phyloP scores from a whole-genome alignment of 106 monocot genomes.

The Apostasia shenzhenica region DNA sequence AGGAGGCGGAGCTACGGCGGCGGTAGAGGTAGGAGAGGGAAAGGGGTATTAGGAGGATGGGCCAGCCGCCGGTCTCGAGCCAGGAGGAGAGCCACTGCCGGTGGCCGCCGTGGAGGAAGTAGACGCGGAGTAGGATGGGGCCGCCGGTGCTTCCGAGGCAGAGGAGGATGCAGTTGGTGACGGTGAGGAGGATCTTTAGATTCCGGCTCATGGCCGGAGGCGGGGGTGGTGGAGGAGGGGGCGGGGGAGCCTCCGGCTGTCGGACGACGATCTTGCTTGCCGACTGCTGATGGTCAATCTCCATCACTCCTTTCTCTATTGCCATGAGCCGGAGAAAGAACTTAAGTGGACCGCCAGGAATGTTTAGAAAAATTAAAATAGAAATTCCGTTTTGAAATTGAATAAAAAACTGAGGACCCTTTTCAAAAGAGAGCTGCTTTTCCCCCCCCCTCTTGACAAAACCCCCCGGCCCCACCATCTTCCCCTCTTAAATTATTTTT shows the following conservation, averaged over 20 bases:
- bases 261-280: background rate
- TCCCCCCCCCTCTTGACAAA: too few species aligned
- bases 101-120: constrained; percentile 63
- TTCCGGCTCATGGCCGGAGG: background rate
- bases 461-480: too few species aligned
- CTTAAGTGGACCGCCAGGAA: too few species aligned
- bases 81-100: constrained; percentile 53
- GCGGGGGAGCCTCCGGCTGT: background rate
- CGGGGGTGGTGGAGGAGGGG: background rate
- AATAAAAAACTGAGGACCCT: too few species aligned
- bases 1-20: background rate
- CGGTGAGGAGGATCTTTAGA: constrained; percentile 11
- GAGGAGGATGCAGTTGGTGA: constrained; percentile 16
- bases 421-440: too few species aligned
- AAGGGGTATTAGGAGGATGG: constrained; percentile 14
- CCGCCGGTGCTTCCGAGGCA: constrained; percentile 31
- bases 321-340: too few species aligned
- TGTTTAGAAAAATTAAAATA: too few species aligned
- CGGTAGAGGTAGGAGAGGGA: constrained; percentile 6
- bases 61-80: constrained; percentile 29
- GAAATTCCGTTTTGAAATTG: too few species aligned
- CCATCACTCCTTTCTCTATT: background rate
- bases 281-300: background rate
- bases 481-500: too few species aligned
- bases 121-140: constrained; percentile 54